Base-by-base conservation (phyloP, 2,329 filamentous ascomycete genomes). In the Diaporthe amygdali region DNA sequence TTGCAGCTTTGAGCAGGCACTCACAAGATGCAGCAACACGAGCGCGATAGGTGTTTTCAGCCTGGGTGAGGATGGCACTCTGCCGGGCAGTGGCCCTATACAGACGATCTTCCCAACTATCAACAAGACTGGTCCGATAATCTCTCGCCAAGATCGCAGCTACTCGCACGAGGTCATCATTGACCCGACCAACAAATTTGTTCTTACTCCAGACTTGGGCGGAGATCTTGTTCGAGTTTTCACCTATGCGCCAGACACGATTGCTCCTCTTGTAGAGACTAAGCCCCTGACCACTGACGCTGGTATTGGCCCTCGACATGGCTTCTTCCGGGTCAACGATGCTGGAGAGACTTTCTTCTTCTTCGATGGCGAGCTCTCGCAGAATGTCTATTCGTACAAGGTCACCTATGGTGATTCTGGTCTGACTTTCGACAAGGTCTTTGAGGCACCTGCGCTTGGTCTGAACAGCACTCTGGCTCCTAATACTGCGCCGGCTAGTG, bases 171-270 rank as follows among this genome's bases (percentile, higher is more conserved):
- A 92, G 77, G 86, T 88, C 25, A 78, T 92, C 68, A 78, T 92
- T 41, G 92, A 94, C 77, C 92, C 91, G 8, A 92, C 89, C 2
- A 87, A 87, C 12, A 76, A 83, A 15, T 94, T 88, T 78, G 75
- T 93, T 34, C 76, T 93, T 10, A 85, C 90, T 9, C 91, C 91
- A 1, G 92, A 94, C 74, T 84, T 95, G 8, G 90, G 92, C 59
- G 85, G 87, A 71, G 92, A 94, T 75, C 76, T 89, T 8, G 79
- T 93, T 56, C 89, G 88, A 73, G 80, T 83, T 70, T 93, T 88
- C 78, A 76, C 81, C 69, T 73, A 72, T 66, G 63, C 72, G 44
- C 46, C 67, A 10, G 49, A 66, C 37, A 66, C 61, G 37, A 66
- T 74, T n/a, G 74, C 71, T 30, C 74, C 74, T 39, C 64, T 75